Percentiles rank a stretch among this genome's conserved stretches.
Conservation (phyloP, 2,329 filamentous ascomycete species). For the Sarocladium strictum region DNA sequence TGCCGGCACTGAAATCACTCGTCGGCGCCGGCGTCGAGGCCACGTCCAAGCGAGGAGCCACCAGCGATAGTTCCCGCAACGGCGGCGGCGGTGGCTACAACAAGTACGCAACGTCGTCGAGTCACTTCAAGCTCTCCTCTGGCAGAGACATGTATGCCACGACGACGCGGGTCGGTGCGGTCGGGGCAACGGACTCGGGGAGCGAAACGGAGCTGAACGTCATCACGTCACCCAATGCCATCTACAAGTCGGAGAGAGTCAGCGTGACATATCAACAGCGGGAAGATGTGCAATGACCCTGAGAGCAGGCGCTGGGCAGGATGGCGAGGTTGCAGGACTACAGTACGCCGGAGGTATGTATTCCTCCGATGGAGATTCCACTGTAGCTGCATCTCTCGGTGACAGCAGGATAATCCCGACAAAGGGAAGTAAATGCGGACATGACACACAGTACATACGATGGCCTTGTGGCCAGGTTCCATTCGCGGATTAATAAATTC, state of each 20-base stretch:
- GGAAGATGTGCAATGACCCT: background rate
- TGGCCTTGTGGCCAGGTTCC: too few species aligned
- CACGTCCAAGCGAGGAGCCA: slow-evolving; percentile 7
- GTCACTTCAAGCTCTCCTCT: slow-evolving; percentile 16
- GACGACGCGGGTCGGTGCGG: slow-evolving; percentile 11
- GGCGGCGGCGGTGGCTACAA: background rate
- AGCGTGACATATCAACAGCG: slow-evolving; percentile 16
- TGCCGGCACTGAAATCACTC: slow-evolving; percentile 17
- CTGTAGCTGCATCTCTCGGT: too few species aligned
- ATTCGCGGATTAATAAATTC: too few species aligned
- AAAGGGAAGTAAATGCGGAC: too few species aligned
- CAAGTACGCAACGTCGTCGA: slow-evolving; percentile 10
- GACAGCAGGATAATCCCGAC: too few species aligned
- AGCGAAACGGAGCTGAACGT: slow-evolving; percentile 17
- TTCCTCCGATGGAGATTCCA: too few species aligned
- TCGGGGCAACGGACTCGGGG: slow-evolving; percentile 11
- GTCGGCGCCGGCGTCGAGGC: slow-evolving; percentile 13
- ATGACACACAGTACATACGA: too few species aligned
- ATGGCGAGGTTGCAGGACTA: too few species aligned
- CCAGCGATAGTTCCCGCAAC: background rate
- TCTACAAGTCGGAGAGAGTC: slow-evolving; percentile 17
- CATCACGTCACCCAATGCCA: slow-evolving; percentile 12
- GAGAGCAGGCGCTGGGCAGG: too few species aligned
- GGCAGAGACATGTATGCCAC: slow-evolving; percentile 14
- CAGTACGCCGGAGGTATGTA: too few species aligned